Base-by-base conservation (phyloP, 2,329 filamentous ascomycete genomes). In the Sarocladiaceae sp. region DNA sequence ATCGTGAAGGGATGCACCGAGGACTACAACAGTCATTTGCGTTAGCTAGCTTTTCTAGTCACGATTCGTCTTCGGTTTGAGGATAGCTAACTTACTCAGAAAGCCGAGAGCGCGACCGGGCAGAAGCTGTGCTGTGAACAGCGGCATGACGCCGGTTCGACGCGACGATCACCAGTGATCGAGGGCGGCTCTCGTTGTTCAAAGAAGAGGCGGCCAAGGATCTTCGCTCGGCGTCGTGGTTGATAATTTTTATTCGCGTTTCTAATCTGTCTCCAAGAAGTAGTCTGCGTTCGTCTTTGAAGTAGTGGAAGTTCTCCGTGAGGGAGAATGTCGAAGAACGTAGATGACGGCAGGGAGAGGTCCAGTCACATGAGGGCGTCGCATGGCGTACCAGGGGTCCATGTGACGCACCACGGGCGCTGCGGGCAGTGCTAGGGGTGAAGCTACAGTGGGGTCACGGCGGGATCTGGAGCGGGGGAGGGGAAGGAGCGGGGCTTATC, bases 1-100 rank as follows among this genome's bases (percentile, higher is more conserved):
- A 64, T 96, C 90, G 71, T 97, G 91, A 31, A 99, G 81, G 2
- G 92, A 96, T 57, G 90, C 88, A 53, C 94, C 94, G 53, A 99
- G 84, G 48, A 86, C 91, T 96, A 65, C 50, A 23, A 15, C 29
- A 12, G n/a, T n/a, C n/a, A n/a, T 5, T 31, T 22, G 11, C 3
- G 23, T 26, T n/a, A 44, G 40, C 11, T 22, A 28, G 36, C 23
- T 1, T 37, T 22, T 3, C 18, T 26, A 5, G 35, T 12, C 29
- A 6, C 28, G 11, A 20, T 7, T 36, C 13, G 26, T 25, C 22
- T 15, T 25, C 22, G 4, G 4, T 29, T 36, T 10, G 11, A 25
- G 18, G 31, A 11, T 18, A 33, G 13, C 15, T 22, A 18, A 22
- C 60, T 37, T 58, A 76, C 74, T 66, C 5, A 86, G 72, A 57